A percentile compares a stretch with the other conserved stretches of the same genome.
These are phyloP conservation scores for Eucommia ulmoides DNA, from an alignment of 257 asterid genomes.

Conservation along the genomic window DNA sequence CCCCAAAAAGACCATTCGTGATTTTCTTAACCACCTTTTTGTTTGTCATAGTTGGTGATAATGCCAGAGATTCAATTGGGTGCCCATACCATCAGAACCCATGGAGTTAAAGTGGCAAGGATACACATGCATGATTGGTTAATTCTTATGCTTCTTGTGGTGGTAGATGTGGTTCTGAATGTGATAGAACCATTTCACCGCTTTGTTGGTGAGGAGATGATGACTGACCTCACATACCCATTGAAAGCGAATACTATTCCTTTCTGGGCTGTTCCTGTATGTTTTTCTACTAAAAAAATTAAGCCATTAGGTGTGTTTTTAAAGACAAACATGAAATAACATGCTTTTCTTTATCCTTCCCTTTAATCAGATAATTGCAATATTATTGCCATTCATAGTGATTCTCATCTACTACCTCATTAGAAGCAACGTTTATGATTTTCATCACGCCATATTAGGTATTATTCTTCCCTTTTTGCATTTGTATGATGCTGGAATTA, in stretches of 20 bases:
- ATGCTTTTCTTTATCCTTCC: no score
- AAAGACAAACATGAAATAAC: no score
- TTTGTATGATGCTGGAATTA: neutral
- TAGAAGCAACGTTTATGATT: constrained; percentile 63
- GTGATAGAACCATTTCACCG: constrained; percentile 92
- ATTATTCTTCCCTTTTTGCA: constrained; percentile 15
- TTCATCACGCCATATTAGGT: constrained; percentile 87
- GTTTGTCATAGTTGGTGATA: no score
- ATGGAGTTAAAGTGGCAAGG: constrained; percentile 74
- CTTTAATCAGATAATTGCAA: constrained; percentile 52
- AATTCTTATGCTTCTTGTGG: constrained; percentile 73
- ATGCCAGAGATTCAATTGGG: constrained; percentile 96
- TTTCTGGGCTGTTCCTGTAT: constrained; percentile 90
- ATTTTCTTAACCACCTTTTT: no score
- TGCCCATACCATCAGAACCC: constrained; percentile 70
- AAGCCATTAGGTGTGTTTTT: no score
- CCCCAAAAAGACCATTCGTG: no score
- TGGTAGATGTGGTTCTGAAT: constrained; percentile 51
- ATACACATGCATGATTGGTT: constrained; percentile 94
- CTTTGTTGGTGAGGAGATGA: constrained; percentile 81
- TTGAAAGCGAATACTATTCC: constrained; percentile 74
- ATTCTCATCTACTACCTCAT: constrained; percentile 57
- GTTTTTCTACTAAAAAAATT: constrained; percentile 5
- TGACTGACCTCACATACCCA: constrained; percentile 86
- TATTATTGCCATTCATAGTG: constrained; percentile 47